Evolutionary conservation across 140 eudicot genomes (phyloP), one percentile per base, ranked within the genome.

Genomic region (Oenanthe javanica): DNA sequence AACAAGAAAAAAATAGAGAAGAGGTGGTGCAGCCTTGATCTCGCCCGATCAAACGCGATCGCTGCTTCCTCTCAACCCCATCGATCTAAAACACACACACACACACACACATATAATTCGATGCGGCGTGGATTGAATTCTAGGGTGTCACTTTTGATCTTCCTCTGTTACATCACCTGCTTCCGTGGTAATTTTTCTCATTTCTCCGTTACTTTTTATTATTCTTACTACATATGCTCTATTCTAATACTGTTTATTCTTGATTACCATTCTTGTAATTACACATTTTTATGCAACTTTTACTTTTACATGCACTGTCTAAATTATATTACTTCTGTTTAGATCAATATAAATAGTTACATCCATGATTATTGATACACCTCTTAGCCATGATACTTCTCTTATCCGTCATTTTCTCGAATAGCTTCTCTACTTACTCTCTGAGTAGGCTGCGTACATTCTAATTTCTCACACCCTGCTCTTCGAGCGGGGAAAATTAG

Each of bases 41-140:
- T 67, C 45, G 4, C 73, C 73, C 45, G 43, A 36, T 67, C 74
- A 67, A 67, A 67, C 21, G 46, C 6, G 47, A 67, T 67, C 74
- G n/a, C 73, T 31, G 8, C 73, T n/a, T 61, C 13, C 5, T 61
- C 38, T n/a, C 38, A n/a, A 23, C 6, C 70, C 70, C 38, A 63
- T n/a, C 46, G 74, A 67, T 67, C 74, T 13, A 6, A 21, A 67
- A 38, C 4, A 7, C 19, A 54, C 63, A 54, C 18, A 54, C 18
- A 52, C 4, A 51, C 4, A 50, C 2, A 49, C 3, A 49, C 10
- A 49, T 11, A 49, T 49, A 49, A 14, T 40, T 38, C 79, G 79
- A 75, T 48, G 79, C 19, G 13, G n/a, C 79, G 79, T 75, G 21
- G 63, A 47, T 49, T 49, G 23, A 27, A 23, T 75, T 75, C 45